These are phyloP conservation scores for Litchi chinensis DNA, from an alignment of 345 rosid species.

Conservation along the genomic window DNA sequence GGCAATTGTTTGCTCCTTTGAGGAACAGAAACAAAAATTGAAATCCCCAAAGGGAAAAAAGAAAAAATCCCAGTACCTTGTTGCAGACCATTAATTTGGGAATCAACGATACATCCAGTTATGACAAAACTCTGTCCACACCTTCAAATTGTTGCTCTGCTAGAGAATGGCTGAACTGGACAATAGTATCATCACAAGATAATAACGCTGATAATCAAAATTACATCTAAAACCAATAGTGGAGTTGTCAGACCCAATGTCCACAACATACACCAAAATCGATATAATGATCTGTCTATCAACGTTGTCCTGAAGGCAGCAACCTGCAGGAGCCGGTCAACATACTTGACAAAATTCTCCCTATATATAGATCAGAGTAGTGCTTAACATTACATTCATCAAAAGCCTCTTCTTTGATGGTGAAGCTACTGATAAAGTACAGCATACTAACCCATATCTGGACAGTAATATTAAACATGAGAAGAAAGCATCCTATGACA, in stretches of 20 bases:
- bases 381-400: conserved; percentile 16
- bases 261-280: conserved; percentile 92
- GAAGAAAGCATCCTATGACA: conserved; percentile 9
- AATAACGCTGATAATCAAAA: conserved; percentile 14
- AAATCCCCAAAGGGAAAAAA: no score
- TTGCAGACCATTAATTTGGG: no score
- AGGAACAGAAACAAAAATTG: conserved; percentile 12
- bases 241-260: conserved; percentile 63
- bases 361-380: background rate
- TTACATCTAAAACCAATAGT: conserved; percentile 8
- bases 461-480: no score
- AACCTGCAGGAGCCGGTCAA: conserved; percentile 22
- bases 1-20: background rate
- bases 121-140: no score
- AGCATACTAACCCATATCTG: background rate
- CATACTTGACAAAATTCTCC: conserved; percentile 1
- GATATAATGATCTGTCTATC: conserved; percentile 95
- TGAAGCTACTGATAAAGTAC: conserved; percentile 5
- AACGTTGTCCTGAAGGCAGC: conserved; percentile 96
- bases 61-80: no score
- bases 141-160: conserved; percentile 85
- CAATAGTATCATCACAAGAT: conserved; percentile 20
- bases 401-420: conserved; percentile 23
- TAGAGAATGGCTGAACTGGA: conserved; percentile 75
- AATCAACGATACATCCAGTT: no score